phyloP scores from a whole-genome alignment of 352 stramenopile species.

The Phytophthora constricta region DNA sequence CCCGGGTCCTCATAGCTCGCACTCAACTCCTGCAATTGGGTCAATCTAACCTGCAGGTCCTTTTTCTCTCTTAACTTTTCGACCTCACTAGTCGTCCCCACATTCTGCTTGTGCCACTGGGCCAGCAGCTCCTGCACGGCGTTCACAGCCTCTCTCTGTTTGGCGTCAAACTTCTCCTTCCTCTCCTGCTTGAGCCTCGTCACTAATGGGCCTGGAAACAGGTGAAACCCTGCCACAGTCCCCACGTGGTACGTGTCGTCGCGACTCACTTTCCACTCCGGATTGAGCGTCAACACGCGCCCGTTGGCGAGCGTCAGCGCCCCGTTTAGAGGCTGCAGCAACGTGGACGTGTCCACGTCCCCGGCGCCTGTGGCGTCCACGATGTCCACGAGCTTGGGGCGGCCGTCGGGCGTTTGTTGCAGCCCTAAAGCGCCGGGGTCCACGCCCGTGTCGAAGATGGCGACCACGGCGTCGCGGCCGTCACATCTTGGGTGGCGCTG shows the following conservation, averaged over 20 bases:
- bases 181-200: constrained; percentile 83
- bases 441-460: constrained; percentile 97
- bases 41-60: constrained; percentile 81
- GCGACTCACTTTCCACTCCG: constrained; percentile 57
- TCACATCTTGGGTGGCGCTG: constrained; percentile 87
- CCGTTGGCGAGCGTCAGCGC: constrained; percentile 48
- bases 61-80: constrained; percentile 63
- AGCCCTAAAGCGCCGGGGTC: constrained; percentile 92
- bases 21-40: constrained; percentile 71
- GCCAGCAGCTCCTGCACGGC: constrained; percentile 66
- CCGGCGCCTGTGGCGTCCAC: constrained; percentile 94
- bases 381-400: constrained; percentile 95
- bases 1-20: constrained; percentile 91
- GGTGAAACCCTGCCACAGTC: constrained; percentile 83
- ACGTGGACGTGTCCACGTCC: constrained; percentile 91
- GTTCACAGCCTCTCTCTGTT: constrained; percentile 73
- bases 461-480: constrained; percentile 91
- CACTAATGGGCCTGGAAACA: constrained; percentile 86
- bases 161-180: constrained; percentile 80
- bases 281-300: constrained; percentile 79
- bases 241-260: constrained; percentile 86
- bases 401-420: constrained; percentile 84
- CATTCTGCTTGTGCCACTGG: constrained; percentile 64
- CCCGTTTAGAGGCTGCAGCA: constrained; percentile 61
- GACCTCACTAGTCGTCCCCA: constrained; percentile 69